Conservation (phyloP, 2,329 filamentous ascomycete genomes). For the Aspergillus luchuensis region DNA sequence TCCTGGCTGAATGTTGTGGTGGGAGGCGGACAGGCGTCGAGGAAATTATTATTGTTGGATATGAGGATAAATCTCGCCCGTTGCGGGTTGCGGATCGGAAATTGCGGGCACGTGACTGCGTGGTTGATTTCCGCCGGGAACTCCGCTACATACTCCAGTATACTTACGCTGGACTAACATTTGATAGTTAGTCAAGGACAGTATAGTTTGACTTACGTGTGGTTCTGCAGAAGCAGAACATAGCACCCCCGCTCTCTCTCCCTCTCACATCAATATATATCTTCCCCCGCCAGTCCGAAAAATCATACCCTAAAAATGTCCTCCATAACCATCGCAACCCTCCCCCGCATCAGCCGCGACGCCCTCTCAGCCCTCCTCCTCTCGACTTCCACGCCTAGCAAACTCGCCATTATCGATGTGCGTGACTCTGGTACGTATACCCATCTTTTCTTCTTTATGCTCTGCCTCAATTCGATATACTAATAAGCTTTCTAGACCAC, state of each 20-base stretch:
- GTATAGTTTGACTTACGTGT: background rate
- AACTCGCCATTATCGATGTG: slow-evolving; percentile 80
- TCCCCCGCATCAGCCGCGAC: slow-evolving; percentile 69
- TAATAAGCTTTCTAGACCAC: slow-evolving; percentile 62
- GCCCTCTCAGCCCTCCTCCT: slow-evolving; percentile 68
- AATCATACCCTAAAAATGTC: slow-evolving; percentile 39
- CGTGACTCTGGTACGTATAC: slow-evolving; percentile 69
- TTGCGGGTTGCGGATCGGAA: slow-evolving; percentile 19
- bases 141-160: background rate
- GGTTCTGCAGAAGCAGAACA: background rate
- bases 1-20: background rate
- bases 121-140: background rate
- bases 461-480: no score
- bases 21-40: background rate
- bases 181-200: background rate
- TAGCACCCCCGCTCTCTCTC: background rate
- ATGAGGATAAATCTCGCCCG: slow-evolving; percentile 12
- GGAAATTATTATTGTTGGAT: background rate
- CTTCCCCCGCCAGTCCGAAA: no score
- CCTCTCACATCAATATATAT: no score
- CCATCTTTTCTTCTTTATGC: no score
- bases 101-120: slow-evolving; percentile 18
- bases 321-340: slow-evolving; percentile 62
- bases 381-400: slow-evolving; percentile 47
- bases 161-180: background rate